These are phyloP conservation scores for Pharus latifolius DNA, from an alignment of 176 grass and related monocot genomes.

Conservation along the genomic window DNA sequence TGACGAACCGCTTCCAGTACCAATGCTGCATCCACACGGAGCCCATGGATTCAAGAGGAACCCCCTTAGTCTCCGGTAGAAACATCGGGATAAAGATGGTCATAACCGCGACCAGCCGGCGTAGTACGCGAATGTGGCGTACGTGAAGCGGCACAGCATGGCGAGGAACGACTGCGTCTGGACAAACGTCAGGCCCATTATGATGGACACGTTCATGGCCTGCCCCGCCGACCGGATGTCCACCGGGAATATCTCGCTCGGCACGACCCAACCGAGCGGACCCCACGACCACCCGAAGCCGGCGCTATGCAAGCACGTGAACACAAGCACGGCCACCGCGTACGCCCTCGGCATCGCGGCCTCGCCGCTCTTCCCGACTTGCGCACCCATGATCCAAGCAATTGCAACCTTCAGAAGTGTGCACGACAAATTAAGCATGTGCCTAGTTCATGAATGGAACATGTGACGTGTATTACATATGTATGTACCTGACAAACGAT, in stretches of 20 bases:
- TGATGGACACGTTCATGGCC: slow-evolving; percentile 40
- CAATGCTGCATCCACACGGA: slow-evolving; percentile 19
- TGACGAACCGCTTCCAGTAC: slow-evolving; percentile 50
- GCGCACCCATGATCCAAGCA: slow-evolving; percentile 44
- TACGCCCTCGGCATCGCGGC: slow-evolving; percentile 32
- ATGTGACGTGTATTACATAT: background rate
- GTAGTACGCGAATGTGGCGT: slow-evolving; percentile 26
- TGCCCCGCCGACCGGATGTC: slow-evolving; percentile 74
- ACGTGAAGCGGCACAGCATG: slow-evolving; percentile 48
- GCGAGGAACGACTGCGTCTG: slow-evolving; percentile 65
- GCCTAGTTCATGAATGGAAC: background rate
- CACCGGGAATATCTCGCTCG: slow-evolving; percentile 77
- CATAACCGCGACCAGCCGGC: slow-evolving; percentile 35
- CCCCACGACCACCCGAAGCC: slow-evolving; percentile 80
- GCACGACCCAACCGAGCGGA: slow-evolving; percentile 65
- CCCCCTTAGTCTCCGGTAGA: slow-evolving; percentile 36
- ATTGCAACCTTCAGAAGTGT: slow-evolving; percentile 30
- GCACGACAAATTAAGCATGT: background rate
- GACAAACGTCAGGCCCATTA: slow-evolving; percentile 47
- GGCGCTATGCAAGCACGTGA: slow-evolving; percentile 46
- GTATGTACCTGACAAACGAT: slow-evolving; percentile 23
- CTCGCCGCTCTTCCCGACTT: slow-evolving; percentile 18
- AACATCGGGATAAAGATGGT: slow-evolving; percentile 27
- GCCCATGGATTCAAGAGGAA: slow-evolving; percentile 31
- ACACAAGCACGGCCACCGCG: slow-evolving; percentile 42